Evolutionary conservation across 768 basidiomycete species (phyloP).

Genomic region (Boletus vinaceobasis): DNA sequence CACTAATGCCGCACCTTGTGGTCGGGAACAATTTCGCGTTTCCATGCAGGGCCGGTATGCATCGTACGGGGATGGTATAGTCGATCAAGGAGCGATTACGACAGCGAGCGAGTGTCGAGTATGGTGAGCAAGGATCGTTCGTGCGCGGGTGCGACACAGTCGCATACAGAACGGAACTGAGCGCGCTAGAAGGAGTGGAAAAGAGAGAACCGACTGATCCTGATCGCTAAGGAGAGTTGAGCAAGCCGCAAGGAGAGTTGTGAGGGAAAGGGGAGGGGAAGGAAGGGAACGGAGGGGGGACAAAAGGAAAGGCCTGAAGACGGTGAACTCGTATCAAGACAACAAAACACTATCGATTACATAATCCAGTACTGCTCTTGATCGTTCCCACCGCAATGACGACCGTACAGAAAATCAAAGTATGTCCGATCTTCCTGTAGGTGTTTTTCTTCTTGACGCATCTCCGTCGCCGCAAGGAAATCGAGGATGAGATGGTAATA

Average conservation of each 20-base stretch:
- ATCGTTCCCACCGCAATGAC: slow-evolving; percentile 50
- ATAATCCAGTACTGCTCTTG: slow-evolving; percentile 3
- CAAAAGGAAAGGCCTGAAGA: slow-evolving; percentile 8
- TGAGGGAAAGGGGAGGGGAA: slow-evolving; percentile 12
- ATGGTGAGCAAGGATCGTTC: slow-evolving; percentile 25
- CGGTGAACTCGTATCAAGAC: slow-evolving; percentile 8
- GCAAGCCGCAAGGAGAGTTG: slow-evolving; percentile 17
- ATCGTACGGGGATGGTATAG: slow-evolving; percentile 15
- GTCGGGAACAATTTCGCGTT: slow-evolving; percentile 94
- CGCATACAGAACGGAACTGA: slow-evolving; percentile 26
- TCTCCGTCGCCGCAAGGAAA: slow-evolving; percentile 52
- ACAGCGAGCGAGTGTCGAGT: slow-evolving; percentile 24
- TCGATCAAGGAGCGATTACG: slow-evolving; percentile 15
- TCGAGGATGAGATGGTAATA: slow-evolving; percentile 95
- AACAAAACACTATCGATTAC: slow-evolving; percentile 12
- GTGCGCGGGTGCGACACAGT: slow-evolving; percentile 33
- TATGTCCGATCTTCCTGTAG: slow-evolving; percentile 29
- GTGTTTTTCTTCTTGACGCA: slow-evolving; percentile 8
- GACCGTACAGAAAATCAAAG: slow-evolving; percentile 89
- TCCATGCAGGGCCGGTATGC: slow-evolving; percentile 79
- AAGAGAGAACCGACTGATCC: slow-evolving; percentile 20
- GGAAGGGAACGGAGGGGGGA: not conserved
- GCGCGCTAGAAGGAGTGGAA: slow-evolving; percentile 21
- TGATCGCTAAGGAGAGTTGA: slow-evolving; percentile 1
- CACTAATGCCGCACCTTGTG: slow-evolving; percentile 70